Conservation (phyloP, 1,284 basidiomycete species). For the Coniferiporia sulphurascens region DNA sequence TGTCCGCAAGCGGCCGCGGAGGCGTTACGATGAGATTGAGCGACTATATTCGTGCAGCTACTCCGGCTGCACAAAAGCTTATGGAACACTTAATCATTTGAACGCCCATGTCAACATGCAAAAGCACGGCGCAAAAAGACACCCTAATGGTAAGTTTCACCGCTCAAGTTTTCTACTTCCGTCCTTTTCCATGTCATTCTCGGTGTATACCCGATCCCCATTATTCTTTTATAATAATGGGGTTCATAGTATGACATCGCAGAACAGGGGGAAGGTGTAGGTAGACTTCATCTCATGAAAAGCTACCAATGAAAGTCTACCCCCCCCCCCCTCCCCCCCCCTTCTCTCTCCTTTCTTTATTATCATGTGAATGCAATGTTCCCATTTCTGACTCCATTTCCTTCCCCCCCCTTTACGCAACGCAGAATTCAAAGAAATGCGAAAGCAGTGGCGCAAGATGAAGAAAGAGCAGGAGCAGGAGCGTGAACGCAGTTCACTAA, state of each 20-base stretch:
- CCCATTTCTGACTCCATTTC: neutral
- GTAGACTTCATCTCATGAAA: neutral
- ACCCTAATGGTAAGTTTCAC: slow-evolving; percentile 64
- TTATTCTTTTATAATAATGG: no score
- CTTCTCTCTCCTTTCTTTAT: neutral
- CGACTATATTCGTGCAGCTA: slow-evolving; percentile 83
- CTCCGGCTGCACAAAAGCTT: slow-evolving; percentile 80
- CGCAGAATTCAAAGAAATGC: slow-evolving; percentile 94
- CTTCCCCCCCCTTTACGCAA: slow-evolving; percentile 8
- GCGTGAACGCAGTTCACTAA: slow-evolving; percentile 5
- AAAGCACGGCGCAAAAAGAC: slow-evolving; percentile 81
- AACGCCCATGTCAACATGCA: slow-evolving; percentile 94
- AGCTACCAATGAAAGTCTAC: neutral
- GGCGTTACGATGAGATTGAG: slow-evolving; percentile 89
- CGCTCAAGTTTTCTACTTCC: slow-evolving; percentile 14
- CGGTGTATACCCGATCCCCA: no score
- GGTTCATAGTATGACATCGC: no score
- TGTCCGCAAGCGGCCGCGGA: slow-evolving; percentile 76
- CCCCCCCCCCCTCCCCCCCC: no score
- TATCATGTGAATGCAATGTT: neutral
- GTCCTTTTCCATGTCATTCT: neutral
- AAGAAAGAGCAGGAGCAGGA: slow-evolving; percentile 67
- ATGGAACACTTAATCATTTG: slow-evolving; percentile 87
- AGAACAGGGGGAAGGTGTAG: no score
- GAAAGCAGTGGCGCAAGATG: slow-evolving; percentile 91